Evolutionary conservation across 192 early-diverging fungal species (phyloP).

Genomic region (Allomyces javanicus): DNA sequence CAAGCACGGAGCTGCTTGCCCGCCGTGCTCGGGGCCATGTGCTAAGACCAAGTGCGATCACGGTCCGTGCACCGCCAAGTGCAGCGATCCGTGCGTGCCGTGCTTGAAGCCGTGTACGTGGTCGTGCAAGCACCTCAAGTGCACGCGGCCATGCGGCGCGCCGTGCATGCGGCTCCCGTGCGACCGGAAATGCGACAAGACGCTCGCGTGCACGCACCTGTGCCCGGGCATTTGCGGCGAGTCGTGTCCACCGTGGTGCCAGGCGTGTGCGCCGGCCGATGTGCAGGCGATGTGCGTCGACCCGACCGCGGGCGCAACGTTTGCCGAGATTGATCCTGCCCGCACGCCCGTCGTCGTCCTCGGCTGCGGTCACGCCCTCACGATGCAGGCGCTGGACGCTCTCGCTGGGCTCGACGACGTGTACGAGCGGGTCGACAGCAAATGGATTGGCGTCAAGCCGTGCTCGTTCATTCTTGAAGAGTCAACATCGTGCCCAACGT

Average conservation of each 20-base stretch:
- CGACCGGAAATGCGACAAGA: conserved; percentile 6
- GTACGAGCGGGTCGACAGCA: too few relatives aligned
- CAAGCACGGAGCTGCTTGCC: conserved; percentile 6
- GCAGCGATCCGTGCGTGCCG: conserved; percentile 10
- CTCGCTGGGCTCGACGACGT: too few relatives aligned
- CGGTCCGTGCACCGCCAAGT: conserved; percentile 8
- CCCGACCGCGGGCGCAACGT: conserved; percentile 7
- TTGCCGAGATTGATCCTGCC: conserved; percentile 19
- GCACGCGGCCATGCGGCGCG: conserved; percentile 16
- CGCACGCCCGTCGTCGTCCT: conserved; percentile 23
- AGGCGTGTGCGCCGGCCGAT: conserved; percentile 7
- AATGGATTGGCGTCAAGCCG: too few relatives aligned
- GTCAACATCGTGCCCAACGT: too few relatives aligned
- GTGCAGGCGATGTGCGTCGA: conserved; percentile 11
- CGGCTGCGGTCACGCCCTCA: conserved; percentile 28
- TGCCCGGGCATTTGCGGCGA: conserved; percentile 29
- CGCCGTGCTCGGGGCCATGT: conserved; percentile 13
- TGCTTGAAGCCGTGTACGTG: conserved; percentile 13
- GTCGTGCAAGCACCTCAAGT: conserved; percentile 10
- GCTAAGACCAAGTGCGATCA: conserved; percentile 8
- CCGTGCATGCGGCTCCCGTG: conserved; percentile 15
- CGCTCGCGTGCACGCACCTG: conserved; percentile 22
- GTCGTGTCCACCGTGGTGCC: conserved; percentile 14
- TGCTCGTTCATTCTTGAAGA: too few relatives aligned
- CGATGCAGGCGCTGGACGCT: conserved; percentile 25